Conservation (phyloP, 129 eudicot species). For the Helianthus tuberosus region DNA sequence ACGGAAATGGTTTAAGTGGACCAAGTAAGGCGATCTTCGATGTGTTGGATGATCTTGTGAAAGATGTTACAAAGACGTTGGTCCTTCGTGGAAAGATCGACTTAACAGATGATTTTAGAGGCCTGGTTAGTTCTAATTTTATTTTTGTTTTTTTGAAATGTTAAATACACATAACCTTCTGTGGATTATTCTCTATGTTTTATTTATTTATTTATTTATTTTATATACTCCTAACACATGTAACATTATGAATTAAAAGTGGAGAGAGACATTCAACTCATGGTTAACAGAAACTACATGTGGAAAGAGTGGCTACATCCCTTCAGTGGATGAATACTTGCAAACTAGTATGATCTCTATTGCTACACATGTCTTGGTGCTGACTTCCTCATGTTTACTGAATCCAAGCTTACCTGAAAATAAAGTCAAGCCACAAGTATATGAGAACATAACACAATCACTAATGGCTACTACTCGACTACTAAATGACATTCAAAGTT, state of each 20-base stretch:
- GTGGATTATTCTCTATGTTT: neutral
- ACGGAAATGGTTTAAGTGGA: conserved; percentile 50
- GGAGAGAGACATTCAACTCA: conserved; percentile 54
- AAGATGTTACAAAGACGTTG: conserved; percentile 28
- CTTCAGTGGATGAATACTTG: conserved; percentile 59
- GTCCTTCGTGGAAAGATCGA: conserved; percentile 35
- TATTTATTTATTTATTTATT: neutral
- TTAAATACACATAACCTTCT: neutral
- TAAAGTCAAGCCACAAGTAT: conserved; percentile 34
- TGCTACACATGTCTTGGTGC: conserved; percentile 54
- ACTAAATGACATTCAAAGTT: conserved; percentile 68
- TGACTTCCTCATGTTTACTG: conserved; percentile 50
- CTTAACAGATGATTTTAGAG: conserved; percentile 35
- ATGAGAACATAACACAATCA: conserved; percentile 49
- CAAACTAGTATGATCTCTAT: conserved; percentile 62
- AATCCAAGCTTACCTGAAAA: conserved; percentile 28
- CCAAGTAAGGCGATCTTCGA: conserved; percentile 53
- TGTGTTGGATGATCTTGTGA: conserved; percentile 59
- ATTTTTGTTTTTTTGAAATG: neutral
- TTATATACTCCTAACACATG: neutral
- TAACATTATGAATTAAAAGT: conserved; percentile 30
- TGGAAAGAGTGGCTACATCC: conserved; percentile 55
- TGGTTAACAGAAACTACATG: conserved; percentile 71
- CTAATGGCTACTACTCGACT: conserved; percentile 61
- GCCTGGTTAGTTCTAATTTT: conserved; percentile 38